These are phyloP conservation scores for Iberis amara DNA, from an alignment of 441 rosid genomes.

Conservation along the genomic window DNA sequence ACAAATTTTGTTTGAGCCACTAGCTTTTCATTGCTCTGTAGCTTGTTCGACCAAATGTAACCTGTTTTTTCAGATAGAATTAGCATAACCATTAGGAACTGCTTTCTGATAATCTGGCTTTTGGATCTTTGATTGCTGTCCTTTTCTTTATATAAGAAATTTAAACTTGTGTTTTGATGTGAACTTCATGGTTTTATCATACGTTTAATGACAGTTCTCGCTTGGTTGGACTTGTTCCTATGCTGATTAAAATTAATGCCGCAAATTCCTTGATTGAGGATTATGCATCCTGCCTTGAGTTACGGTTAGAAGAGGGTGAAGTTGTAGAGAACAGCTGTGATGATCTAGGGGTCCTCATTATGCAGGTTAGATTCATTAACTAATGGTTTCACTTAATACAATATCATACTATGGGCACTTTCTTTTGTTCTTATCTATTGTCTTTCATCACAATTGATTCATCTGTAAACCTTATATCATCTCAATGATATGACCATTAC, in stretches of 20 bases:
- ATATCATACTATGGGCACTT: slow-evolving; percentile 1
- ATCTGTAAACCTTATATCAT: slow-evolving; percentile 9
- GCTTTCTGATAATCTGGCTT: slow-evolving; percentile 15
- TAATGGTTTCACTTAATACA: slow-evolving; percentile 4
- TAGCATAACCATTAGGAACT: slow-evolving; percentile 10
- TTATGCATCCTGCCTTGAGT: slow-evolving; percentile 94
- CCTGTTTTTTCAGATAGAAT: slow-evolving; percentile 12
- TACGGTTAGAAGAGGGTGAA: slow-evolving; percentile 73
- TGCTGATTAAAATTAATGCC: slow-evolving; percentile 73
- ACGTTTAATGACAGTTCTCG: slow-evolving; percentile 62
- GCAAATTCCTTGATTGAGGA: slow-evolving; percentile 74
- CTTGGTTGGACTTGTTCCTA: slow-evolving; percentile 79
- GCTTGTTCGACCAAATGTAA: slow-evolving; percentile 12
- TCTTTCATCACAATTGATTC: slow-evolving; percentile 15
- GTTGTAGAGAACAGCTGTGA: slow-evolving; percentile 58
- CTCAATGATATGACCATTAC: slow-evolving; percentile 17
- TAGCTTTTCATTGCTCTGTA: slow-evolving; percentile 15
- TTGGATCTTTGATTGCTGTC: slow-evolving; percentile 3
- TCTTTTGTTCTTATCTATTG: slow-evolving; percentile 12
- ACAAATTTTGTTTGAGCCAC: slow-evolving; percentile 12
- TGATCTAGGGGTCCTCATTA: slow-evolving; percentile 80
- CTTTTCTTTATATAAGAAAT: background rate
- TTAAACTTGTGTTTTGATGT: slow-evolving; percentile 9
- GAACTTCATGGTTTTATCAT: slow-evolving; percentile 24
- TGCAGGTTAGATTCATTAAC: slow-evolving; percentile 58